Conservation (phyloP, 2,329 filamentous ascomycete genomes). For the Aspergillus japonicus region DNA sequence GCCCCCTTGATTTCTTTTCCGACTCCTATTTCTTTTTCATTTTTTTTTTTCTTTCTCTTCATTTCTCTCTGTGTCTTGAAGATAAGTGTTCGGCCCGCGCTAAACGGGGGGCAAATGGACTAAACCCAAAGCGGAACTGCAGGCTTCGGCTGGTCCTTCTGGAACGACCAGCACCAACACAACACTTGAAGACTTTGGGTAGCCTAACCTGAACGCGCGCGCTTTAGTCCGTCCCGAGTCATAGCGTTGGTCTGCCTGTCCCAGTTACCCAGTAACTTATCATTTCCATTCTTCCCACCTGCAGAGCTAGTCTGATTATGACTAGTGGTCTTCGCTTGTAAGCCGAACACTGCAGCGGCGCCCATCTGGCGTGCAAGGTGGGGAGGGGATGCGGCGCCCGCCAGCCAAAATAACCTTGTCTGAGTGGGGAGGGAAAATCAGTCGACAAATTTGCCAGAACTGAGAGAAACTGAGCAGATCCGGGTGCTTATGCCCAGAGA, state of each 20-base stretch:
- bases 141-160: background rate
- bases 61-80: background rate
- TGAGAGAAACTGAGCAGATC: background rate
- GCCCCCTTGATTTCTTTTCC: background rate
- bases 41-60: background rate
- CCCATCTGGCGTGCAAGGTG: background rate
- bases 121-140: background rate
- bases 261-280: background rate
- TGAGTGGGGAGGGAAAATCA: background rate
- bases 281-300: background rate
- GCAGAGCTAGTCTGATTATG: background rate
- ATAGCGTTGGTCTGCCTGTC: slow-evolving; percentile 3
- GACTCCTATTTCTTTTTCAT: background rate
- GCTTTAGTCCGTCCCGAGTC: background rate
- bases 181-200: background rate
- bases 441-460: background rate
- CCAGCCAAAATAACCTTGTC: background rate
- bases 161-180: background rate
- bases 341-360: background rate
- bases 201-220: background rate
- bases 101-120: background rate
- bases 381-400: background rate
- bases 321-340: background rate
- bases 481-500: background rate
- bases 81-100: background rate